Evolutionary conservation across 2,329 filamentous ascomycete species (phyloP).

Genomic region (Setomelanomma holmii): DNA sequence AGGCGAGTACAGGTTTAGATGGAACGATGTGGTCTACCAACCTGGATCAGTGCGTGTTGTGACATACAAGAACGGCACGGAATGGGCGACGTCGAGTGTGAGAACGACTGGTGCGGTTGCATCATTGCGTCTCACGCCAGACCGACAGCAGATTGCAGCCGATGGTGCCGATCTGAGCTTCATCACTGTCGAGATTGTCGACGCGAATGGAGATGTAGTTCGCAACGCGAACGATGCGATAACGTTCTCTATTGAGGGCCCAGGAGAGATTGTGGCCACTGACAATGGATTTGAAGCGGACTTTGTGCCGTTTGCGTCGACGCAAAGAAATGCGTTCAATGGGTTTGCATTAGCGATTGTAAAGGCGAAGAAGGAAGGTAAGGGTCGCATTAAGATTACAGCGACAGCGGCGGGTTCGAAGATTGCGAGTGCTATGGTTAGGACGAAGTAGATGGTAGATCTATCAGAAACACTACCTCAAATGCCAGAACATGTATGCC

Average conservation of each 20-base stretch:
- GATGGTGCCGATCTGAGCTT: conserved; percentile 57
- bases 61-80: conserved; percentile 56
- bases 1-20: conserved; percentile 60
- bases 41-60: conserved; percentile 58
- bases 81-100: conserved; percentile 55
- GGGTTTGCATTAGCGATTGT: conserved; percentile 31
- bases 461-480: too few relatives aligned
- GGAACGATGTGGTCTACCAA: conserved; percentile 60
- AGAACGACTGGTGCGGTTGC: conserved; percentile 53
- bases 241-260: conserved; percentile 52
- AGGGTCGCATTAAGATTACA: neutral
- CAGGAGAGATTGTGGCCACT: conserved; percentile 57
- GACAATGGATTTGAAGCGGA: conserved; percentile 58
- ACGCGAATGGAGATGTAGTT: conserved; percentile 53
- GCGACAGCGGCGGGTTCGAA: neutral
- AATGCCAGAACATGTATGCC: neutral
- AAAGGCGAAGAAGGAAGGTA: neutral
- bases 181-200: conserved; percentile 55
- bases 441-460: neutral
- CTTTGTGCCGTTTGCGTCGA: conserved; percentile 27
- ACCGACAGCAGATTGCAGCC: conserved; percentile 50
- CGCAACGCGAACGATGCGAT: conserved; percentile 54
- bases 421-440: neutral
- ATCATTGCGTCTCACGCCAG: conserved; percentile 49
- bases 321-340: conserved; percentile 32